phyloP scores from a whole-genome alignment of 2,329 filamentous ascomycete species.

The Aspergillus fumigatiaffinis region DNA sequence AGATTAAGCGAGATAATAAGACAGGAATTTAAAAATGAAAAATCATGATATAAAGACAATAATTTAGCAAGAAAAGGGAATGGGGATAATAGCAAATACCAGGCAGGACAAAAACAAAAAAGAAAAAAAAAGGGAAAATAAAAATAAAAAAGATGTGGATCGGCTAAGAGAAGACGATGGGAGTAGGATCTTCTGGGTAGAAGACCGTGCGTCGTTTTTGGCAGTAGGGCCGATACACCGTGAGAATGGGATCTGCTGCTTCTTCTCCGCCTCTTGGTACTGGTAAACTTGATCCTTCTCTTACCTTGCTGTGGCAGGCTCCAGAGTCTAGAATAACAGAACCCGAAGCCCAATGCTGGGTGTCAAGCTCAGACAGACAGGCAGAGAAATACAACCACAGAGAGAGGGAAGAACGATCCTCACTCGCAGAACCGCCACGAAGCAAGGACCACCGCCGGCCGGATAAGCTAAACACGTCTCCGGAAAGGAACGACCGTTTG shows the following conservation, averaged over 20 bases:
- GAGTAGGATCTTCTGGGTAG: conserved; percentile 13
- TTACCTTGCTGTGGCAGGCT: conserved; percentile 5
- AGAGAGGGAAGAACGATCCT: background rate
- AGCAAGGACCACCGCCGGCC: conserved; percentile 18
- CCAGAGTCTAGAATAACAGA: conserved; percentile 1
- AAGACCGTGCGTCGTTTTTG: conserved; percentile 13
- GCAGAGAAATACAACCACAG: background rate
- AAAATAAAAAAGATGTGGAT: background rate
- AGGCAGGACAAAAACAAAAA: background rate
- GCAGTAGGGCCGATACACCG: conserved; percentile 14
- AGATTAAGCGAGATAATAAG: conserved; percentile 8
- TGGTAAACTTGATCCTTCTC: conserved; percentile 1
- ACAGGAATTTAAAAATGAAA: background rate
- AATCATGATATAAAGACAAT: conserved; percentile 6
- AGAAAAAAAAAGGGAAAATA: background rate
- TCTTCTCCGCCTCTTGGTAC: conserved; percentile 3
- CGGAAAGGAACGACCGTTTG: conserved; percentile 15
- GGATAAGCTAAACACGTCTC: conserved; percentile 17
- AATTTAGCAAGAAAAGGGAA: conserved; percentile 1
- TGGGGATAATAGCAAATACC: background rate
- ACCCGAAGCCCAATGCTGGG: background rate
- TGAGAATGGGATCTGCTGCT: conserved; percentile 7
- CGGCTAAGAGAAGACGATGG: background rate
- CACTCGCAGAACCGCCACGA: conserved; percentile 15
- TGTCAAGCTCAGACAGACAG: conserved; percentile 15